Evolutionary conservation across 805 yeast genomes (phyloP), one percentile per base, ranked within the genome.

Genomic region (Schizosaccharomyces octosporus): DNA sequence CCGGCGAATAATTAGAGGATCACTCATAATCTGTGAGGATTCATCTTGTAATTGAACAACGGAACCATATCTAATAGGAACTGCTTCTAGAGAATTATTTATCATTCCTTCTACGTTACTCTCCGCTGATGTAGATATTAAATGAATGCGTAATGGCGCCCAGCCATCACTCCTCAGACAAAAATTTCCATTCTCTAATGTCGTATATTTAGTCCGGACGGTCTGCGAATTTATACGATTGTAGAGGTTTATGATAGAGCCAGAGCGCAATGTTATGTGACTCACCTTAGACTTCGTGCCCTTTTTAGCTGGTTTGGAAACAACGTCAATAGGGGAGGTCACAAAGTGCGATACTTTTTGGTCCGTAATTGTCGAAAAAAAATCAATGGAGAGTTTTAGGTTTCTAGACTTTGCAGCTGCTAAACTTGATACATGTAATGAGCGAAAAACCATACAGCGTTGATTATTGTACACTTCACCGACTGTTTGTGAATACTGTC

Each of bases 201-300:
- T 17, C 19, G 43, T 29, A n/a, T 59, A 59, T n/a, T 45, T 42
- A 3, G 61, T 59, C 5, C 61, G 48, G 9, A 45, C 61, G 1
- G 61, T 59, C 19, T 59, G 61, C 7, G 61, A 59, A 24, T 59
- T 59, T 29, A 59, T 59, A 11, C 61, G 59, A 54, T 59, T 59
- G 55, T 59, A 59, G 9, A 59, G 36, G 17, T 54, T 31, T 21
- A 59, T 21, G 59, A 42, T 15, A 9, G 48, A 21, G 3, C 61
- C 51, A 15, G 61, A 43, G 9, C 27, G 31, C 39, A 51, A 15
- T 17, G 61, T 59, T 9, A 48, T 24, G n/a, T 39, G 9, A 6
- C 24, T 29, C 31, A 57, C 31, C 27, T 32, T 39, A 7, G 7
- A 6, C 43, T 59, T 59, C 27, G 36, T 29, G 21, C 41, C 39